Evolutionary conservation across 176 grass and related monocot species (phyloP).

Genomic region (Carex littledalei): DNA sequence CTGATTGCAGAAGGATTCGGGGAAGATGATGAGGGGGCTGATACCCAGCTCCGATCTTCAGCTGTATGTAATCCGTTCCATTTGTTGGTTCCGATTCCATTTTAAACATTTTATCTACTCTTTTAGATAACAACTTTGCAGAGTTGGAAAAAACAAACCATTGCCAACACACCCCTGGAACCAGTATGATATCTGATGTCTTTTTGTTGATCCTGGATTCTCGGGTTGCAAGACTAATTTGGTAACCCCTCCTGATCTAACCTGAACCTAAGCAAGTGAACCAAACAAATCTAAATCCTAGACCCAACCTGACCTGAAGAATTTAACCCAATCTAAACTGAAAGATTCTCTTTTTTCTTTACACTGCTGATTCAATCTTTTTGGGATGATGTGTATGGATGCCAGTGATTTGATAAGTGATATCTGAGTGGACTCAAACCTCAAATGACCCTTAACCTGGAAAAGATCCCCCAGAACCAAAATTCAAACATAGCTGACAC

Average conservation of each 20-base stretch:
- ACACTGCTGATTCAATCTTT: not conserved
- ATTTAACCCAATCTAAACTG: not conserved
- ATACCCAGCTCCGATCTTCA: slow-evolving; percentile 94
- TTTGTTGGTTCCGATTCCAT: not conserved
- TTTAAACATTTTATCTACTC: not conserved
- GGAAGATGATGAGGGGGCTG: slow-evolving; percentile 93
- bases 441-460: not conserved
- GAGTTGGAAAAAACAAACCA: not conserved
- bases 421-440: not conserved
- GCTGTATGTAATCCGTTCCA: slow-evolving; percentile 62
- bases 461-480: not conserved
- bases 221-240: not conserved
- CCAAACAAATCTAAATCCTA: not conserved
- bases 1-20: slow-evolving; percentile 99
- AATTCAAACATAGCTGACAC: not conserved
- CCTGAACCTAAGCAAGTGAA: not conserved
- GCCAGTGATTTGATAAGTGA: not conserved
- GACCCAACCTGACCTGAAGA: not conserved
- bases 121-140: not conserved
- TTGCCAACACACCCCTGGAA: not conserved
- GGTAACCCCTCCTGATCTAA: not conserved
- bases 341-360: not conserved
- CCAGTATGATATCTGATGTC: not conserved
- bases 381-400: not conserved
- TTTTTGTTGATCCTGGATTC: not conserved